Percentiles rank a stretch among this genome's conserved stretches.
These are phyloP conservation scores for Apiotrichum montevideense DNA, from an alignment of 1,284 basidiomycete species.

Conservation along the genomic window DNA sequence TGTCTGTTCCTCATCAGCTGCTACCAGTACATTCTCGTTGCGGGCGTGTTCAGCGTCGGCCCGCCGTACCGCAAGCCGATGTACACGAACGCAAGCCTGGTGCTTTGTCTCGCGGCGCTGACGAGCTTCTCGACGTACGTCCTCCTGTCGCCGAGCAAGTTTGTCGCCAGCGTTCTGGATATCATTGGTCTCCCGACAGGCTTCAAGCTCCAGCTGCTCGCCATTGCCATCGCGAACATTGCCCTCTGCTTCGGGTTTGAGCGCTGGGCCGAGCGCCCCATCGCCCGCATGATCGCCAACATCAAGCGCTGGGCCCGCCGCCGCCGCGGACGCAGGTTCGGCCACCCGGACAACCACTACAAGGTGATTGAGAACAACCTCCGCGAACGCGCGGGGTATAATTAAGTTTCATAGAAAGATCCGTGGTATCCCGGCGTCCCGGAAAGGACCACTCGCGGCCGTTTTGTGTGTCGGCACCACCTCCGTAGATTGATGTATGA, in stretches of 20 bases:
- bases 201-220: conserved; percentile 65
- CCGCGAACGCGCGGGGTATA: no score
- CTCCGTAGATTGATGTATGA: no score
- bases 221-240: conserved; percentile 69
- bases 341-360: conserved; percentile 49
- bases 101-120: conserved; percentile 63
- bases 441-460: no score
- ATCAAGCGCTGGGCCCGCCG: conserved; percentile 33
- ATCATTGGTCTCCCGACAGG: conserved; percentile 68
- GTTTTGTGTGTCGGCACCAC: no score
- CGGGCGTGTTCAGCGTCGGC: conserved; percentile 94
- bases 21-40: conserved; percentile 97
- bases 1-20: conserved; percentile 88
- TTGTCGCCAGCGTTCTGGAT: conserved; percentile 63
- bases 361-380: conserved; percentile 47
- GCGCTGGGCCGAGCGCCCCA: conserved; percentile 61
- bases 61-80: conserved; percentile 92
- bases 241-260: conserved; percentile 71
- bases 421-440: no score
- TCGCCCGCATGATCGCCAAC: conserved; percentile 55
- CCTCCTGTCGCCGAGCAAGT: conserved; percentile 62
- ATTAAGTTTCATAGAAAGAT: no score
- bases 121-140: conserved; percentile 68
- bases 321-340: conserved; percentile 27
- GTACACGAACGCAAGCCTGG: conserved; percentile 86